Evolutionary conservation across 179 eudicot genomes (phyloP).

Genomic region (Corrigiola litoralis): DNA sequence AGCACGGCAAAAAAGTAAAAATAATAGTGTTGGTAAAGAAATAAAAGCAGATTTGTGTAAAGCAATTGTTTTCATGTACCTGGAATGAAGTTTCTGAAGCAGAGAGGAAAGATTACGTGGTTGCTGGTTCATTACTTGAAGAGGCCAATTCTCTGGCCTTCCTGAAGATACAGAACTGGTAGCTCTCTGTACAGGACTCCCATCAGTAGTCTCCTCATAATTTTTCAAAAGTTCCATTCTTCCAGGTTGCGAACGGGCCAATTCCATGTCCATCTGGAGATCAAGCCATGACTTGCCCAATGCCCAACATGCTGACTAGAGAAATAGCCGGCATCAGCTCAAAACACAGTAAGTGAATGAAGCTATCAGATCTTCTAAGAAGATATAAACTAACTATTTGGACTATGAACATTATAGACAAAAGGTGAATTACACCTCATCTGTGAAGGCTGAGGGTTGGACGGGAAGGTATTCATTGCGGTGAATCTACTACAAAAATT

Average conservation of each 20-base stretch:
- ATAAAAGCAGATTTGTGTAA: not conserved
- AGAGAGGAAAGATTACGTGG: slow-evolving; percentile 76
- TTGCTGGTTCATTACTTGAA: slow-evolving; percentile 84
- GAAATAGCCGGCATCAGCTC: slow-evolving; percentile 16
- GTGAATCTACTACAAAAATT: not conserved
- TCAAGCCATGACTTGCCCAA: slow-evolving; percentile 98
- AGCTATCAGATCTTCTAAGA: not conserved
- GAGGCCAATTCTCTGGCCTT: slow-evolving; percentile 84
- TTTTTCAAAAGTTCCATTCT: slow-evolving; percentile 51
- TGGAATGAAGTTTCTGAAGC: slow-evolving; percentile 95
- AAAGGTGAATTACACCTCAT: not conserved
- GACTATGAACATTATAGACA: not conserved
- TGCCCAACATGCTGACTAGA: slow-evolving; percentile 99
- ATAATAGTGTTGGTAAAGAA: too few relatives aligned
- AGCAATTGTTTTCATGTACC: slow-evolving; percentile 35
- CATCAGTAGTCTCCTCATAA: slow-evolving; percentile 52
- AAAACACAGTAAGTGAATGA: not conserved
- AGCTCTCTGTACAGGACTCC: slow-evolving; percentile 51
- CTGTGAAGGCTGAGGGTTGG: not conserved
- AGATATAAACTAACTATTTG: not conserved
- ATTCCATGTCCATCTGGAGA: slow-evolving; percentile 70
- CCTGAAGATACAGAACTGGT: slow-evolving; percentile 35
- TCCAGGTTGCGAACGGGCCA: slow-evolving; percentile 64
- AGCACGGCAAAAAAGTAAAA: not conserved
- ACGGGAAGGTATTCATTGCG: not conserved